Evolutionary conservation across 805 yeast genomes (phyloP).

Genomic region (Candida tibetensis): DNA sequence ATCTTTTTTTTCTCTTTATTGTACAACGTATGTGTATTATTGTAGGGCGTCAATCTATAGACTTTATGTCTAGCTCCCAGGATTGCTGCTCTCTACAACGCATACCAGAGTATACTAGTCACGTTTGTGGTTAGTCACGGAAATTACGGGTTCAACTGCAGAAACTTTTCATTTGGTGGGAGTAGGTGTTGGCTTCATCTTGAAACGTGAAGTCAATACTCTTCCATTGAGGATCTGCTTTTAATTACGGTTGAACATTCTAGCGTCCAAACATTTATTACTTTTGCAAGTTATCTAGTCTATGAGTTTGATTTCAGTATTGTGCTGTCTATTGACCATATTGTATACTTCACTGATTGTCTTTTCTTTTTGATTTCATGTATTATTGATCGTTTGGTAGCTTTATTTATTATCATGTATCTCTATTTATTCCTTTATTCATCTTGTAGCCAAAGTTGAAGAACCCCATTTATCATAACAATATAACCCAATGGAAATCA

Average conservation of each 20-base stretch:
- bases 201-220: slow-evolving; percentile 5
- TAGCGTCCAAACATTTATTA: slow-evolving; percentile 40
- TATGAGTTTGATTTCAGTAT: no score
- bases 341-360: no score
- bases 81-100: slow-evolving; percentile 49
- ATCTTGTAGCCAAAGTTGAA: slow-evolving; percentile 3
- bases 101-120: slow-evolving; percentile 46
- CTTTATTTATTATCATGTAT: neutral
- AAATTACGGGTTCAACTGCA: slow-evolving; percentile 37
- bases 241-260: slow-evolving; percentile 36
- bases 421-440: no score
- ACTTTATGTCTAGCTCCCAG: slow-evolving; percentile 24
- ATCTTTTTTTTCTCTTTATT: slow-evolving; percentile 29
- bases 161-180: slow-evolving; percentile 3
- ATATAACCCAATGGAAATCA: slow-evolving; percentile 56
- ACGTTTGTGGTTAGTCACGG: slow-evolving; percentile 38
- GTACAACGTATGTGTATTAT: slow-evolving; percentile 49
- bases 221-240: slow-evolving; percentile 7
- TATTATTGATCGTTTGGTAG: slow-evolving; percentile 2
- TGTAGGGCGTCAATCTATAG: slow-evolving; percentile 43
- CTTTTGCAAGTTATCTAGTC: no score
- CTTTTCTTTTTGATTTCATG: no score
- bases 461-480: slow-evolving; percentile 66
- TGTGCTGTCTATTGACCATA: neutral
- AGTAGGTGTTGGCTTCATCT: slow-evolving; percentile 8